Percentiles rank a stretch among this genome's conserved stretches.
Conservation (phyloP, 1,284 basidiomycete genomes). For the Porodaedalea pini region DNA sequence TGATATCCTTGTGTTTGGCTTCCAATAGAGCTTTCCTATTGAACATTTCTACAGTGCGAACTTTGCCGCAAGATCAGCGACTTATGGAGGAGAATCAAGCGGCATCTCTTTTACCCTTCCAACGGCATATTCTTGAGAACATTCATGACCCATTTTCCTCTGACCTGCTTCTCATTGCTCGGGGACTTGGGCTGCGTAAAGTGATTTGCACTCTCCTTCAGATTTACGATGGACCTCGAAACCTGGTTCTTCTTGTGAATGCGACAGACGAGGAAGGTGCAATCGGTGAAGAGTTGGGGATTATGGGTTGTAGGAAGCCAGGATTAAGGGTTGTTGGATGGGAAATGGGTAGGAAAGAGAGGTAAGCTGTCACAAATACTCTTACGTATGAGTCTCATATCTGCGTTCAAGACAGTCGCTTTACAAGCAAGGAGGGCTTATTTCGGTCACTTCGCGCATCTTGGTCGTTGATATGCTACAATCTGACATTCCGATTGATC, state of each 20-base stretch:
- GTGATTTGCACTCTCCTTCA: conserved; percentile 85
- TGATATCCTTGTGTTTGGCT: no score
- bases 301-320: conserved; percentile 87
- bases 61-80: no score
- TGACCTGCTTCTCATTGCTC: conserved; percentile 81
- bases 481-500: conserved; percentile 76
- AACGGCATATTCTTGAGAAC: conserved; percentile 59
- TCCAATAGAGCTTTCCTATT: no score
- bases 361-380: conserved; percentile 56
- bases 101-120: conserved; percentile 51
- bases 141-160: conserved; percentile 77
- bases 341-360: conserved; percentile 78
- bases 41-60: no score
- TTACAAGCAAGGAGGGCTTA: conserved; percentile 84
- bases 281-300: conserved; percentile 88
- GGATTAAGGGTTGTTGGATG: conserved; percentile 83
- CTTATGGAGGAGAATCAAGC: not conserved
- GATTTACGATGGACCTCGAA: conserved; percentile 88
- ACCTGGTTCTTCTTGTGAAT: conserved; percentile 84
- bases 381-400: not conserved
- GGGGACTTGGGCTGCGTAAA: conserved; percentile 81
- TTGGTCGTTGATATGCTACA: conserved; percentile 95
- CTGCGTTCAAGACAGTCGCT: conserved; percentile 63
- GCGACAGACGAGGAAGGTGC: conserved; percentile 85
- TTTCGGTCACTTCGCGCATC: conserved; percentile 92